These are phyloP conservation scores for Themeda triandra DNA, from an alignment of 176 grass and related monocot genomes.

Conservation along the genomic window DNA sequence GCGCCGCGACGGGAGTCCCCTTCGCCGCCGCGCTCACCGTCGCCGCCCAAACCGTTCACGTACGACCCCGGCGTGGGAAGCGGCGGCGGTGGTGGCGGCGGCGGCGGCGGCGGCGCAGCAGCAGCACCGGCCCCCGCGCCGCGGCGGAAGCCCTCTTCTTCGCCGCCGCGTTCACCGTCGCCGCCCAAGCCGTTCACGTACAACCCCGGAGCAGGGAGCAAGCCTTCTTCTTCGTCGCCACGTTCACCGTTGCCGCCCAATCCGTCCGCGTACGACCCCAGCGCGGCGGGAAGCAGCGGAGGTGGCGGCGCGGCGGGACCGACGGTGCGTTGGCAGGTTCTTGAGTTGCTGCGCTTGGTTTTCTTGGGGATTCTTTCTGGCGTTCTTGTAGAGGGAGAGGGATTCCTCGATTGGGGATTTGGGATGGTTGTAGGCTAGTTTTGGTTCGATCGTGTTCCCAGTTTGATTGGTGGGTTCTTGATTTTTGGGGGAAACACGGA, in stretches of 20 bases:
- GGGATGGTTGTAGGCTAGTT: background rate
- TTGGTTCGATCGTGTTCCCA: background rate
- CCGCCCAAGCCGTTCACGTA: background rate
- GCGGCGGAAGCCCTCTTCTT: background rate
- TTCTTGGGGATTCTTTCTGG: background rate
- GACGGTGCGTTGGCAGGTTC: background rate
- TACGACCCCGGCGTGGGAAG: background rate
- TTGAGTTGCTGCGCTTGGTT: background rate
- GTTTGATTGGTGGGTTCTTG: background rate
- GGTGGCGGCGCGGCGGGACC: background rate
- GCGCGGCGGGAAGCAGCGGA: background rate
- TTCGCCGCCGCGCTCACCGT: background rate
- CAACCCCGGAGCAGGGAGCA: no score
- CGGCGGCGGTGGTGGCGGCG: background rate
- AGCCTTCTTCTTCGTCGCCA: background rate
- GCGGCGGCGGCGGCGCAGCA: background rate
- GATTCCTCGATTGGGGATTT: background rate
- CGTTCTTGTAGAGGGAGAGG: background rate
- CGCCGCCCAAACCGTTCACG: background rate
- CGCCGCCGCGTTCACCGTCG: background rate
- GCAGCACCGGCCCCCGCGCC: background rate
- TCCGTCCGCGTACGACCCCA: no score
- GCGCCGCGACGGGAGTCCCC: background rate
- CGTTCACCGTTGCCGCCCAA: background rate
- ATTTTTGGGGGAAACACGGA: background rate